Conservation (phyloP, 306 rosid genomes). For the Prinsepia uniflora region DNA sequence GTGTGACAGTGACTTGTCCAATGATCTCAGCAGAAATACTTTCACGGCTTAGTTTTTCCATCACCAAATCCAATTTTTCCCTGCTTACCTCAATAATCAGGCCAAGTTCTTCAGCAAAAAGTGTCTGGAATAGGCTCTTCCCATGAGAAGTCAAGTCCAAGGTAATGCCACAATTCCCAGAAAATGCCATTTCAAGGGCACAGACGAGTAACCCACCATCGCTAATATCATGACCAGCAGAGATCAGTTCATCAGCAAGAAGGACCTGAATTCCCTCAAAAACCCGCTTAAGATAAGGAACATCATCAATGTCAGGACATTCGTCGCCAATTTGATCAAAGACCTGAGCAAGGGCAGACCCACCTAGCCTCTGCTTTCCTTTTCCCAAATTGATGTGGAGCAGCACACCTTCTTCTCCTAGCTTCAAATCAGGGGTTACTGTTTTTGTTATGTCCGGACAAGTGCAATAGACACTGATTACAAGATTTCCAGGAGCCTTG, state of each 20-base stretch:
- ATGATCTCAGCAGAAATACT: slow-evolving; percentile 54
- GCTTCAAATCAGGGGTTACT: slow-evolving; percentile 82
- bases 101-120: slow-evolving; percentile 87
- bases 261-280: slow-evolving; percentile 82
- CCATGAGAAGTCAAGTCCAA: slow-evolving; percentile 55
- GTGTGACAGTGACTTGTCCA: slow-evolving; percentile 55
- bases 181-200: slow-evolving; percentile 93
- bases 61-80: slow-evolving; percentile 48
- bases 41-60: slow-evolving; percentile 37
- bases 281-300: slow-evolving; percentile 67
- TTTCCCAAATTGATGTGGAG: slow-evolving; percentile 74
- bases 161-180: slow-evolving; percentile 65
- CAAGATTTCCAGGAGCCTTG: slow-evolving; percentile 94
- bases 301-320: slow-evolving; percentile 77
- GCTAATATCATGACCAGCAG: slow-evolving; percentile 93
- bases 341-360: slow-evolving; percentile 84
- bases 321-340: slow-evolving; percentile 82
- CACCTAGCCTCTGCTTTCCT: slow-evolving; percentile 80
- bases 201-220: slow-evolving; percentile 82
- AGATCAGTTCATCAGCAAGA: slow-evolving; percentile 58
- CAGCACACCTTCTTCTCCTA: slow-evolving; percentile 67
- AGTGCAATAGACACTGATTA: slow-evolving; percentile 81
- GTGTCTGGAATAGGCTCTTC: slow-evolving; percentile 61
- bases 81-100: slow-evolving; percentile 70
- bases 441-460: slow-evolving; percentile 92